Evolutionary conservation across 495 filamentous ascomycete species (phyloP).

Genomic region (Aspergillus incahuasiensis): DNA sequence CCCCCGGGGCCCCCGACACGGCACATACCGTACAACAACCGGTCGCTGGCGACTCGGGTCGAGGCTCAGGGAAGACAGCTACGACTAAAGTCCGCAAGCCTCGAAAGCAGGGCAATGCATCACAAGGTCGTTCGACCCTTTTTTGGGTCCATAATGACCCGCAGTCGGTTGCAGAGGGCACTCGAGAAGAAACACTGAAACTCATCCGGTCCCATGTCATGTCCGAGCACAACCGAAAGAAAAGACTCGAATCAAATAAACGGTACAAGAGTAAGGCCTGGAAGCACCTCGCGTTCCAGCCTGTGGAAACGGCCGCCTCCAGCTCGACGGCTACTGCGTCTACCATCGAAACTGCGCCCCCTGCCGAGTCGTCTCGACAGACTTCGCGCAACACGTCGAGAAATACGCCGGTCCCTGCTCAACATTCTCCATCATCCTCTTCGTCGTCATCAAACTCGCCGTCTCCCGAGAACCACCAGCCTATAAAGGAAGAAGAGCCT

Average conservation of each 20-base stretch:
- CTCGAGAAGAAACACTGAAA: constrained; percentile 43
- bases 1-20: not conserved
- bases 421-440: not conserved
- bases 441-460: constrained; percentile 5
- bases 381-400: not conserved
- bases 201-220: constrained; percentile 49
- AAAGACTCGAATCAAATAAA: constrained; percentile 41
- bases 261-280: constrained; percentile 42
- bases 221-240: constrained; percentile 50
- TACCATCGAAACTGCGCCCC: constrained; percentile 3
- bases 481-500: constrained; percentile 5
- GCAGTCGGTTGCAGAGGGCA: constrained; percentile 36
- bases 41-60: constrained; percentile 5
- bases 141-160: constrained; percentile 47
- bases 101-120: constrained; percentile 35
- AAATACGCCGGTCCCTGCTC: not conserved
- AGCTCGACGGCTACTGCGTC: constrained; percentile 17
- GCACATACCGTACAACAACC: constrained; percentile 3
- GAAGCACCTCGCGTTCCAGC: constrained; percentile 41
- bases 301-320: constrained; percentile 27
- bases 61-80: constrained; percentile 24
- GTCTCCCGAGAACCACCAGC: constrained; percentile 15
- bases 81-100: constrained; percentile 36
- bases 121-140: constrained; percentile 35
- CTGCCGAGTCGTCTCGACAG: not conserved